Evolutionary conservation across 257 asterid genomes (phyloP).

Genomic region (Nicotiana otophora): DNA sequence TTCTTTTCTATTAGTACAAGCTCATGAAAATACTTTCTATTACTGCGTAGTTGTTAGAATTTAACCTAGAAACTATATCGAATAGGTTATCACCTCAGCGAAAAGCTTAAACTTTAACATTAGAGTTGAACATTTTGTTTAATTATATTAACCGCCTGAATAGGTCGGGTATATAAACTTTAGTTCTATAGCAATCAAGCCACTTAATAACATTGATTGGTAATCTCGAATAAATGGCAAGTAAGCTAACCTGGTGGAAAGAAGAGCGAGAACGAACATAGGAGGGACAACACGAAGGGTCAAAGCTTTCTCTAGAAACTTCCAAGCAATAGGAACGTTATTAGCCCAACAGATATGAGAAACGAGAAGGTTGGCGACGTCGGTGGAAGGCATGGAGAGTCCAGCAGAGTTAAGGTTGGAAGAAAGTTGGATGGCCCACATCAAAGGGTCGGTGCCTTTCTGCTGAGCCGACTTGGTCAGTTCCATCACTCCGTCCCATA

Average conservation of each 20-base stretch:
- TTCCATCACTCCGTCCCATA: conserved; percentile 64
- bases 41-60: background rate
- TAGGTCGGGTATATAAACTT: background rate
- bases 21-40: background rate
- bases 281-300: conserved; percentile 73
- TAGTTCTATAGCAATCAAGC: too few species aligned
- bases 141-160: background rate
- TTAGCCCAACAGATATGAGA: conserved; percentile 83
- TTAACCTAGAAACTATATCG: background rate
- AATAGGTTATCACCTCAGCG: background rate
- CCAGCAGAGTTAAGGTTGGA: conserved; percentile 59
- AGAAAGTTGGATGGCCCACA: conserved; percentile 73
- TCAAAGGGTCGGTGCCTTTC: conserved; percentile 67
- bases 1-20: background rate
- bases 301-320: conserved; percentile 80
- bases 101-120: background rate
- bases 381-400: conserved; percentile 68
- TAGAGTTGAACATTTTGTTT: background rate
- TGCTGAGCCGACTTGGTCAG: conserved; percentile 72
- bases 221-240: too few species aligned
- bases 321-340: conserved; percentile 77
- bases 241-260: conserved; percentile 53
- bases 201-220: too few species aligned
- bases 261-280: conserved; percentile 68
- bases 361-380: conserved; percentile 69